Evolutionary conservation across 139 green algal genomes (phyloP).

Genomic region (Micromonas commoda): DNA sequence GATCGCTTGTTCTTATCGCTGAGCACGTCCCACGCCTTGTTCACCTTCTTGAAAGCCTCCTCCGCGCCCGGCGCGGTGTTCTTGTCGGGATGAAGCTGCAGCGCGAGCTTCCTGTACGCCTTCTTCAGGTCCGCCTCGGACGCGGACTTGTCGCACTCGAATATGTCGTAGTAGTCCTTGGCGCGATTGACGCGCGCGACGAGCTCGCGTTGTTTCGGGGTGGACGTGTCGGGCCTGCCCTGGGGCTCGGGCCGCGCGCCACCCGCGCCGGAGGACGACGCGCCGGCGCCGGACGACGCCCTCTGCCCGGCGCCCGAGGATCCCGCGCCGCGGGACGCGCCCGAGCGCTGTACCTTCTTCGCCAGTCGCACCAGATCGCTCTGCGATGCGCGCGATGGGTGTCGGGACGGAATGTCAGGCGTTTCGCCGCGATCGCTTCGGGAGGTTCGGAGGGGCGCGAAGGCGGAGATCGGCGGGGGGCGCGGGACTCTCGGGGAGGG

Average conservation of each 20-base stretch:
- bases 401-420: background rate
- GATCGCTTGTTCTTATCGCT: background rate
- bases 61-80: constrained; percentile 43
- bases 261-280: background rate
- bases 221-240: background rate
- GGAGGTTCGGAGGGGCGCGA: background rate
- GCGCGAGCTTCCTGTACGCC: constrained; percentile 44
- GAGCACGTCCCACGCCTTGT: constrained; percentile 34
- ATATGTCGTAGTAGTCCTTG: constrained; percentile 43
- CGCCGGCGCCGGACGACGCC: background rate
- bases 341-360: background rate
- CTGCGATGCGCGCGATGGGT: background rate
- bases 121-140: constrained; percentile 43
- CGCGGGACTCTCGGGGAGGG: background rate
- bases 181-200: constrained; percentile 28
- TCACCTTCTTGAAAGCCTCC: constrained; percentile 55
- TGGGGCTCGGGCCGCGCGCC: background rate
- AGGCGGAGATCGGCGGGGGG: too few species aligned
- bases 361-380: background rate
- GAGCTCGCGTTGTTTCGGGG: constrained; percentile 32
- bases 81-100: constrained; percentile 49
- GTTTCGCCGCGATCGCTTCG: too few species aligned
- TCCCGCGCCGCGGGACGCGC: too few species aligned
- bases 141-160: constrained; percentile 25
- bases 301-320: background rate